A percentile compares a stretch with the other conserved stretches of the same genome.
Evolutionary conservation across 164 flowering plant species (phyloP).

Genomic region (Piper longum): DNA sequence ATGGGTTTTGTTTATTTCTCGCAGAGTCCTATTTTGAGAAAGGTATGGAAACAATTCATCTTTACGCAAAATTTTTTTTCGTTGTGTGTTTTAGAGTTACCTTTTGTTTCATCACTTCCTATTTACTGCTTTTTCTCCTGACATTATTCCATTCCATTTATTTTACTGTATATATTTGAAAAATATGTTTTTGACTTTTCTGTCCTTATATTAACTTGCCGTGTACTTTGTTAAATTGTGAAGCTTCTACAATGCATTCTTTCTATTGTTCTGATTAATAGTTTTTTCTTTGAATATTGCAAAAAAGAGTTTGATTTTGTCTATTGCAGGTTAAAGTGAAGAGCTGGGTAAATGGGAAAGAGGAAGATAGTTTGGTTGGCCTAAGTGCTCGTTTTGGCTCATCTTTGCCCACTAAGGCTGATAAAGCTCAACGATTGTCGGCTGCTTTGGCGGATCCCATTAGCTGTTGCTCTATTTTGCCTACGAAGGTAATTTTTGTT

Average conservation of each 20-base stretch:
- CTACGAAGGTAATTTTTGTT: slow-evolving; percentile 32
- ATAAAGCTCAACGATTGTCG: slow-evolving; percentile 22
- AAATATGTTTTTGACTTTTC: no score
- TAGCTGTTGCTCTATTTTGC: slow-evolving; percentile 38
- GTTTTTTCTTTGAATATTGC: neutral
- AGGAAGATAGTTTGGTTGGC: slow-evolving; percentile 35
- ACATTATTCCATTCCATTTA: no score
- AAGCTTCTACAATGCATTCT: neutral
- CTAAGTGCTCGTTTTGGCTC: slow-evolving; percentile 67
- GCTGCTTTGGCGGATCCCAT: slow-evolving; percentile 45
- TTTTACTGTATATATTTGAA: no score
- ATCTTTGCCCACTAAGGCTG: slow-evolving; percentile 32
- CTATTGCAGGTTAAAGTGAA: slow-evolving; percentile 56
- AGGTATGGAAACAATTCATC: neutral
- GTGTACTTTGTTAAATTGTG: no score
- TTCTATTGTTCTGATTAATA: neutral
- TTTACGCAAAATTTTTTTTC: neutral
- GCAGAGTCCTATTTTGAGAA: no score
- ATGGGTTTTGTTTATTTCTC: no score
- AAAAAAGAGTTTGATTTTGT: neutral
- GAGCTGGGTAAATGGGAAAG: slow-evolving; percentile 52
- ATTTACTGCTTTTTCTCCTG: no score
- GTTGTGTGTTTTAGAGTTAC: neutral
- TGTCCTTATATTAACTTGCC: no score
- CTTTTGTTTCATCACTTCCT: no score